Evolutionary conservation across 306 rosid species (phyloP), one percentile per base, ranked within the genome.

Genomic region (Begonia loranthoides): DNA sequence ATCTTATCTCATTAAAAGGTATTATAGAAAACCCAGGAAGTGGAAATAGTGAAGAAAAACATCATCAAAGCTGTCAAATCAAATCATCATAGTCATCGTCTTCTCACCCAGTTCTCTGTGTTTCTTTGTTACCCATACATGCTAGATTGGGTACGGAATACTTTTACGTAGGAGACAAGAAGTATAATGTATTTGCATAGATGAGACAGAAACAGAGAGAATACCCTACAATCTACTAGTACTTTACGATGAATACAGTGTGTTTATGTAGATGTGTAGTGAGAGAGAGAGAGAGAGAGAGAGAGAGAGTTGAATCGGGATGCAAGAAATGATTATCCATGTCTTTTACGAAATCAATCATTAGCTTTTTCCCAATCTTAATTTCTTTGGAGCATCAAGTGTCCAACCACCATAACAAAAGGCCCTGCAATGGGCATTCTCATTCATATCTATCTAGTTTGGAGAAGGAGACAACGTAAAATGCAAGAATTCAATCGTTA

Each of bases 71-170:
- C 47, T 49, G 55, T 41, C 58, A 60, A 28, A 58, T 41, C 51
- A 55, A 50, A 36, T 55, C 62, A 64, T 28, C 63, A 59, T 55
- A 45, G 36, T 28, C 70, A 51, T 64, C 61, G 65, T 55, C 58
- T 65, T 59, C 66, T 52, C 62, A 48, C 13, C 15, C 13, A 43
- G 15, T 4, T n/a, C 6, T 28, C 9, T 7, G 5, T 3, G 4
- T 22, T 28, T 28, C 36, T 28, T 4, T 28, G 3, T 28, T 28
- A 28, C 5, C 36, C 36, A 28, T 28, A 28, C 36, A 28, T 28
- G 5, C 36, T 28, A 28, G 4, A 5, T 28, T 28, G 36, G 36
- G 7, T 28, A 28, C 36, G 36, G 9, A 28, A 28, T 5, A 28
- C 36, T 28, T 28, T 28, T 28, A 28, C 36, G 36, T 28, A 28